phyloP scores from a whole-genome alignment of 2,329 filamentous ascomycete species.

The Colletotrichum euphorbiae region DNA sequence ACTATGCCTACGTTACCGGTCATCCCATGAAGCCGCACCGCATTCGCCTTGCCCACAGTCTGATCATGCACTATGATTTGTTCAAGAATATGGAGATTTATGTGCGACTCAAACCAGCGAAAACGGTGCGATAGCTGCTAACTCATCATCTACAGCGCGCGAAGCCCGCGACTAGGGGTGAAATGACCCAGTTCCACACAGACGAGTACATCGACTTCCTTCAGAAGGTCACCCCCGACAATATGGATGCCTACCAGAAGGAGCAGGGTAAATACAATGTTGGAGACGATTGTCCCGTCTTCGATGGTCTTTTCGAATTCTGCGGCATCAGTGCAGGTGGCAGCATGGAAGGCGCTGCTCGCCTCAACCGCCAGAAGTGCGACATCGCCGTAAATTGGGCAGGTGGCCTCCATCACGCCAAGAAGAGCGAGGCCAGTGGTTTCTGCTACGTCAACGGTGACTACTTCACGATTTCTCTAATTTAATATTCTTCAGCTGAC shows the following conservation, averaged over 20 bases:
- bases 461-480: too few relatives aligned
- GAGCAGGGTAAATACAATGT: conserved; percentile 96
- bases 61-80: conserved; percentile 95
- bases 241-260: conserved; percentile 93
- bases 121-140: conserved; percentile 41
- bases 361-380: conserved; percentile 89
- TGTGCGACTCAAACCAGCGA: conserved; percentile 65
- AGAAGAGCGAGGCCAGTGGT: conserved; percentile 94
- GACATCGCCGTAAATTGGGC: conserved; percentile 99
- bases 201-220: conserved; percentile 97
- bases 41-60: conserved; percentile 91
- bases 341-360: conserved; percentile 91
- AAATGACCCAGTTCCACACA: conserved; percentile 95
- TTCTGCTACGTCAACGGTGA: conserved; percentile 98
- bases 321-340: conserved; percentile 95
- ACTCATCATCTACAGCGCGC: conserved; percentile 68
- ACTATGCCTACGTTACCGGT: conserved; percentile 95
- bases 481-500: conserved; percentile 4
- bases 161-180: conserved; percentile 87
- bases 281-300: conserved; percentile 96
- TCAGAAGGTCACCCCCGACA: conserved; percentile 95
- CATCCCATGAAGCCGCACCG: conserved; percentile 99
- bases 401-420: conserved; percentile 95
- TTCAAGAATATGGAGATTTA: conserved; percentile 98
- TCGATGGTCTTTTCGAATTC: conserved; percentile 97